Conservation (phyloP, 768 basidiomycete species). For the Suillus spraguei region DNA sequence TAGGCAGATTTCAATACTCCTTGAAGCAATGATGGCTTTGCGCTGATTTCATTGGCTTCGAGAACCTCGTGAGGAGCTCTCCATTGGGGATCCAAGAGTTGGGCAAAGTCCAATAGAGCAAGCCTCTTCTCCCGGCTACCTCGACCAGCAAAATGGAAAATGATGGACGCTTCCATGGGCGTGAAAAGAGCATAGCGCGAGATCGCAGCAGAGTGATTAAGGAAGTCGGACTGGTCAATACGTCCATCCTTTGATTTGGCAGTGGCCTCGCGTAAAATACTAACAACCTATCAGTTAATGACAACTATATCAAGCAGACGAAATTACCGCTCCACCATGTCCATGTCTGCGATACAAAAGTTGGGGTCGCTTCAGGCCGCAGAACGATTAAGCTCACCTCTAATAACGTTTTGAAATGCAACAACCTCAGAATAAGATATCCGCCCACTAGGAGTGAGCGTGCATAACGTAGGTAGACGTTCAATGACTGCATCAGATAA, state of each 20-base stretch:
- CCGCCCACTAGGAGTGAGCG: constrained; percentile 82
- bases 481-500: constrained; percentile 93
- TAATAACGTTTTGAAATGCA: constrained; percentile 95
- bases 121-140: constrained; percentile 72
- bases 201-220: constrained; percentile 81
- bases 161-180: constrained; percentile 97
- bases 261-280: constrained; percentile 89
- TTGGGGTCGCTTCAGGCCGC: constrained; percentile 9
- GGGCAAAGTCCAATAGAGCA: constrained; percentile 88
- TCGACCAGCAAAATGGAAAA: constrained; percentile 96
- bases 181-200: constrained; percentile 96
- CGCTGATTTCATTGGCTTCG: constrained; percentile 34
- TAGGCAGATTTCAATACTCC: constrained; percentile 73
- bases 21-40: constrained; percentile 49
- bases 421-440: constrained; percentile 97
- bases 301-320: constrained; percentile 5
- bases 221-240: constrained; percentile 94
- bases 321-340: constrained; percentile 84
- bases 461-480: constrained; percentile 88
- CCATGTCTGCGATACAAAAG: constrained; percentile 66
- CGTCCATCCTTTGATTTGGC: constrained; percentile 92
- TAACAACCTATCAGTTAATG: constrained; percentile 28
- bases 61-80: constrained; percentile 62
- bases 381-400: constrained; percentile 54
- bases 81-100: constrained; percentile 91